Base-by-base conservation (phyloP, 768 basidiomycete species). In the Psilocybe cyanescens region DNA sequence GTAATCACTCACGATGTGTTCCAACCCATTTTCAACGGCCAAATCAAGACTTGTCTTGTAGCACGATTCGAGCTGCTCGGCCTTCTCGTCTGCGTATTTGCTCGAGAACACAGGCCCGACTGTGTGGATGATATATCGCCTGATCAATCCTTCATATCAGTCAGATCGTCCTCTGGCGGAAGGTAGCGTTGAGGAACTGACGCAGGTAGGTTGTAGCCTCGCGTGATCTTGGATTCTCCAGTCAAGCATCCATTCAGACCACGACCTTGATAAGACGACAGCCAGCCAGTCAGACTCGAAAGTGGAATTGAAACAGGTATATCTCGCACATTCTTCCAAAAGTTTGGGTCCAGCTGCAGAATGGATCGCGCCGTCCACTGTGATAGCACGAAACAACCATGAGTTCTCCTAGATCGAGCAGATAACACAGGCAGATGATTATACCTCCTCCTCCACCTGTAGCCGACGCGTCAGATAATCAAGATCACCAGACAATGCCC, bases 281-380 rank as follows among this genome's bases (percentile, higher is more conserved):
- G 28, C 9, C 48, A n/a, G 24, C 17, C 28, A 64, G 35, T 12
- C 2, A 58, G 50, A 37, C 51, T 28, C 4, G 16, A 59, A 41
- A 14, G 44, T 16, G 39, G n/a, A 44, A 16, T 7, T 5, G n/a
- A 7, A 44, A 44, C 24, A n/a, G 47, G 19, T 3, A 57, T 3
- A 49, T 51, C 30, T 73, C 83, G 59, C 66, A 90, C 92, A 94
- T 84, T 94, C 92, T 61, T 83, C 79, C 0, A 86, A 63, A 4
- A 93, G 80, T 54, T 81, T 76, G 3, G 74, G 80, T 9, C 92
- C 93, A 28, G 93, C 92, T 9, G 90, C 91, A 24, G 71, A 70
- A 71, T 94, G 92, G 48, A 95, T 94, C 1, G 90, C 91, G 3
- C 92, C 92, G 68, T 94, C 92, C 46, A 94, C 92, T 91, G 60